Percentiles rank a stretch among this genome's conserved stretches.
These are phyloP conservation scores for Plasmopara muralis DNA, from an alignment of 352 stramenopile genomes.

Conservation along the genomic window DNA sequence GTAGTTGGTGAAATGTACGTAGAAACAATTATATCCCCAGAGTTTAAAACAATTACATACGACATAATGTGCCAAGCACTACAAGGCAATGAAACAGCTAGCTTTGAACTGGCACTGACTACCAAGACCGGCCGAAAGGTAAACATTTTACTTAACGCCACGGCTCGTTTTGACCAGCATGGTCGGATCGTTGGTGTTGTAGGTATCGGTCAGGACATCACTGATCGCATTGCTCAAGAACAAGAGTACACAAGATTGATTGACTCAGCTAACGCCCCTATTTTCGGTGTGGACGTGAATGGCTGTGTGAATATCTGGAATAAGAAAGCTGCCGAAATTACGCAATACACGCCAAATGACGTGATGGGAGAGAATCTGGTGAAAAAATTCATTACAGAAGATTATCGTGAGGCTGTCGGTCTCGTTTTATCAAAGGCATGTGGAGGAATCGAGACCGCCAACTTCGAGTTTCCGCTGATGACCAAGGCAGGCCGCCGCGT, in stretches of 20 bases:
- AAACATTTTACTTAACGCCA: constrained; percentile 77
- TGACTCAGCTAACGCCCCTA: constrained; percentile 86
- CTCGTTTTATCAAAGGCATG: constrained; percentile 44
- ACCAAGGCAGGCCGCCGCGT: too few relatives aligned
- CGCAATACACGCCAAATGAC: constrained; percentile 84
- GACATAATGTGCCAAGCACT: constrained; percentile 33
- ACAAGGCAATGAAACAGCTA: constrained; percentile 37
- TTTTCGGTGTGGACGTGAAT: constrained; percentile 83
- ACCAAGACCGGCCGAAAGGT: constrained; percentile 63
- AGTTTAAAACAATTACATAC: constrained; percentile 22
- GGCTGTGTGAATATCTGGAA: constrained; percentile 89
- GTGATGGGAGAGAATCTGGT: constrained; percentile 87
- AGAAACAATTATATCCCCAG: constrained; percentile 49
- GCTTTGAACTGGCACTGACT: constrained; percentile 80
- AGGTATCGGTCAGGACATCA: constrained; percentile 82
- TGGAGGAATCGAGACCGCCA: too few relatives aligned
- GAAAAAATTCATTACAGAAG: constrained; percentile 83
- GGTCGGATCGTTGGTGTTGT: constrained; percentile 77
- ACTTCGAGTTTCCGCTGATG: too few relatives aligned
- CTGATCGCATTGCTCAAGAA: constrained; percentile 84
- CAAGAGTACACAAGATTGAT: constrained; percentile 85
- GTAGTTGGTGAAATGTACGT: constrained; percentile 57
- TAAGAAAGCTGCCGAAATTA: constrained; percentile 87
- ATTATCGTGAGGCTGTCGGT: constrained; percentile 59
- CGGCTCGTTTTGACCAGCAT: constrained; percentile 61